Conservation (phyloP, 2,329 filamentous ascomycete genomes). For the Sphaerulina musiva region DNA sequence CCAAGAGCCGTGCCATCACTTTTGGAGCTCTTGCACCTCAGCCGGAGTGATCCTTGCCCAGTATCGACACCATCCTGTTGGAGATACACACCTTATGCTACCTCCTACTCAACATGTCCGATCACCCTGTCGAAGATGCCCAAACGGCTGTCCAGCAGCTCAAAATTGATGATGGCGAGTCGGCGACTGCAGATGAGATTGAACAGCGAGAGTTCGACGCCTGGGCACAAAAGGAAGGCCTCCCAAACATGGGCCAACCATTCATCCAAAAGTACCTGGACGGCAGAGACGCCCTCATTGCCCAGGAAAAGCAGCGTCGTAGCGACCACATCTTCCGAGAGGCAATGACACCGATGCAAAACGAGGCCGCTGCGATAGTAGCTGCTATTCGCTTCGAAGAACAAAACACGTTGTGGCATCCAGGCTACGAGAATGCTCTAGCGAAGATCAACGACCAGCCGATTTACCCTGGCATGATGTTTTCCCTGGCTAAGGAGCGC, state of each 20-base stretch:
- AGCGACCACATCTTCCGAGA: conserved; percentile 69
- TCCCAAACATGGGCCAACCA: conserved; percentile 52
- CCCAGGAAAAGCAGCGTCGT: conserved; percentile 72
- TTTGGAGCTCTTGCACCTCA: too few species aligned
- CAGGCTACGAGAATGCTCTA: conserved; percentile 62
- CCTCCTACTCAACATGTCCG: background rate
- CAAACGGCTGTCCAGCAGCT: background rate
- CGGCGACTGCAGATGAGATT: conserved; percentile 2
- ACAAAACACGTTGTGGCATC: conserved; percentile 67
- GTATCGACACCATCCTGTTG: background rate
- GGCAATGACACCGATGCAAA: conserved; percentile 70
- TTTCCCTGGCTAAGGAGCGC: conserved; percentile 72
- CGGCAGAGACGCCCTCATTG: conserved; percentile 68
- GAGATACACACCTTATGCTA: background rate
- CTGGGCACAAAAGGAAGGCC: conserved; percentile 34
- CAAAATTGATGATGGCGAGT: background rate
- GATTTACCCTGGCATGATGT: conserved; percentile 88
- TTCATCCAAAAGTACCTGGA: conserved; percentile 77
- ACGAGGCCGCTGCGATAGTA: conserved; percentile 72
- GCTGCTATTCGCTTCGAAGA: conserved; percentile 72
- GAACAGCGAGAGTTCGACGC: conserved; percentile 2
- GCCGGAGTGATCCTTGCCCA: too few species aligned
- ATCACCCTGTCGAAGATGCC: background rate
- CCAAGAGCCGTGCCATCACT: too few species aligned
- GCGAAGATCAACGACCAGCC: conserved; percentile 56